phyloP scores from a whole-genome alignment of 768 basidiomycete species.

The Lactifluus piperatus region DNA sequence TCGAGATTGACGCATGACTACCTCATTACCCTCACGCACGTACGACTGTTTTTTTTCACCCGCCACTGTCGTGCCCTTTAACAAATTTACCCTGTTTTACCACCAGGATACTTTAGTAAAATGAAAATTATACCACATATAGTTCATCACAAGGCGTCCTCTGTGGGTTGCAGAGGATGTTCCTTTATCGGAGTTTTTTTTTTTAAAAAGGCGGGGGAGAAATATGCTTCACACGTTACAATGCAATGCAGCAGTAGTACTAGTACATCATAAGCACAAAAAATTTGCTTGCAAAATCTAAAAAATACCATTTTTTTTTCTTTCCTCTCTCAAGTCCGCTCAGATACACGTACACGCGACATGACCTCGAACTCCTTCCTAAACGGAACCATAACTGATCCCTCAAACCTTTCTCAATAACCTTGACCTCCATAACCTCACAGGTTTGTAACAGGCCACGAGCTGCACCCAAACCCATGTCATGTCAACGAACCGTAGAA shows the following conservation, averaged over 20 bases:
- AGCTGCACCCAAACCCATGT: conserved; percentile 34
- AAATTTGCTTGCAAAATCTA: background rate
- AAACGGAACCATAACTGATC: conserved; percentile 4
- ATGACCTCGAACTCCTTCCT: background rate
- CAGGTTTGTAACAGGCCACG: conserved; percentile 66
- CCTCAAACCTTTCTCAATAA: background rate
- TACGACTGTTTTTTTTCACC: background rate
- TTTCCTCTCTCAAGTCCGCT: background rate
- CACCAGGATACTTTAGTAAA: background rate
- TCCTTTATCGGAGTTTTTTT: too few relatives aligned
- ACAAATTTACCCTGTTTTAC: background rate
- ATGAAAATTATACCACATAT: background rate
- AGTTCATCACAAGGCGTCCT: background rate
- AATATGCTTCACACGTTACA: background rate
- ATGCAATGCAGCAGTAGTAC: too few relatives aligned
- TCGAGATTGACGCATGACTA: background rate
- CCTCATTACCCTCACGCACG: background rate
- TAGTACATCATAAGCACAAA: background rate
- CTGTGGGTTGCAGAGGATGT: background rate
- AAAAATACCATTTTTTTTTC: background rate
- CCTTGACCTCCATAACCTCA: conserved; percentile 25
- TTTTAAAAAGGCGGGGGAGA: too few relatives aligned
- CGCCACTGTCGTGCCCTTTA: background rate
- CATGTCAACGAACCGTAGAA: background rate
- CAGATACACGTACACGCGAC: conserved; percentile 7